phyloP scores from a whole-genome alignment of 2,329 filamentous ascomycete species.

The Ceratocystis papillata region DNA sequence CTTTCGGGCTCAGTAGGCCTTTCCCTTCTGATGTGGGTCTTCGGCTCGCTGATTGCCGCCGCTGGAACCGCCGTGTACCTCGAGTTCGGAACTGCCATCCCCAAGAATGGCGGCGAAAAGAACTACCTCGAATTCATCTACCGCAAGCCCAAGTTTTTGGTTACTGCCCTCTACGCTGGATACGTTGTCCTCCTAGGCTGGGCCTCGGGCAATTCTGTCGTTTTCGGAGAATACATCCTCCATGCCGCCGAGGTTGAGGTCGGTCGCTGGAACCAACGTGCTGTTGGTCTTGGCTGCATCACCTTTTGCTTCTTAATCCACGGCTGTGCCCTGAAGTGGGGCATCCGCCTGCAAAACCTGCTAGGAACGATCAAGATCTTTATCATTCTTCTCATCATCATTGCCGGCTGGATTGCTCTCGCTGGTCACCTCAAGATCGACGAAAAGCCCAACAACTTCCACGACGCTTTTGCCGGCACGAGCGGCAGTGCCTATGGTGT shows the following conservation, averaged over 20 bases:
- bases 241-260: constrained; percentile 53
- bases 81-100: constrained; percentile 55
- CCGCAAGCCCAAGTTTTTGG: constrained; percentile 49
- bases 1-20: constrained; percentile 52
- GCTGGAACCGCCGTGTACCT: constrained; percentile 55
- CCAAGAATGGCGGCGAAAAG: constrained; percentile 55
- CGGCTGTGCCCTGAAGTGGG: constrained; percentile 53
- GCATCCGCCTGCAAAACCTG: constrained; percentile 54
- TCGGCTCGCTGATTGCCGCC: constrained; percentile 49
- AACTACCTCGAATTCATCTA: constrained; percentile 58
- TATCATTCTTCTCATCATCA: constrained; percentile 54
- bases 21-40: constrained; percentile 52
- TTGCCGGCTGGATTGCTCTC: constrained; percentile 51
- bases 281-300: constrained; percentile 55
- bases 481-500: constrained; percentile 55
- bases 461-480: constrained; percentile 53
- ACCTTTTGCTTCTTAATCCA: constrained; percentile 56
- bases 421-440: constrained; percentile 50
- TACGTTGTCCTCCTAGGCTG: constrained; percentile 55
- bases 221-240: constrained; percentile 61
- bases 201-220: constrained; percentile 56
- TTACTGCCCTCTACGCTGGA: constrained; percentile 48
- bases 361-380: constrained; percentile 56
- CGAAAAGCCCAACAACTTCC: constrained; percentile 51
- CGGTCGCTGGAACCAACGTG: constrained; percentile 56